Conservation (phyloP, 345 rosid genomes). For the Capsella bursapastoris region DNA sequence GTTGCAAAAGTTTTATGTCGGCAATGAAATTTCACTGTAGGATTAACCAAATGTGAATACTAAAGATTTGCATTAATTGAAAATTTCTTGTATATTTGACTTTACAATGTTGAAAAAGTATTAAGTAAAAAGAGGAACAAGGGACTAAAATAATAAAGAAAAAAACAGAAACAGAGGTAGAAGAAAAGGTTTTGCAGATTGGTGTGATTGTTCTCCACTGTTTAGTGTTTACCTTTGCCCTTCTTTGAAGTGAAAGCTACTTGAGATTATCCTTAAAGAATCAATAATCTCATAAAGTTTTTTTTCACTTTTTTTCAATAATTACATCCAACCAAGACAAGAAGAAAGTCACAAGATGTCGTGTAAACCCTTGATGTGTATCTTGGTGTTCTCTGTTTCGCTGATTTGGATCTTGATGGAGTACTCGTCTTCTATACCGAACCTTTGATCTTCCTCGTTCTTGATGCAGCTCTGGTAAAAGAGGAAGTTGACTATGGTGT, state of each 20-base stretch:
- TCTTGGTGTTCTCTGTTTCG: constrained; percentile 39
- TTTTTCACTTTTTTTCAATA: constrained; percentile 5
- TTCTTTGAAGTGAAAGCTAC: constrained; percentile 38
- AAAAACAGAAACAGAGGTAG: background rate
- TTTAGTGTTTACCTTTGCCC: constrained; percentile 23
- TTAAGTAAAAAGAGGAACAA: background rate
- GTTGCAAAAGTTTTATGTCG: constrained; percentile 30
- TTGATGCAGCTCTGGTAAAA: constrained; percentile 66
- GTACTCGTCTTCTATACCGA: constrained; percentile 42
- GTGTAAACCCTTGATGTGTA: constrained; percentile 32
- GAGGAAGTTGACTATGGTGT: constrained; percentile 57
- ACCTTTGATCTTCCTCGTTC: constrained; percentile 34
- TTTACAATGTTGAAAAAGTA: constrained; percentile 24
- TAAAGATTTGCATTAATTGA: constrained; percentile 24
- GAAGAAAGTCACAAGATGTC: constrained; percentile 42
- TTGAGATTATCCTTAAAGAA: constrained; percentile 36
- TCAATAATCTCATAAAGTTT: constrained; percentile 21
- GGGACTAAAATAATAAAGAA: constrained; percentile 2
- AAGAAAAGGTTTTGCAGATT: background rate
- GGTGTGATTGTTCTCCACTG: constrained; percentile 21
- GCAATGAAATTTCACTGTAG: constrained; percentile 34
- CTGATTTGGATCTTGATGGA: constrained; percentile 48
- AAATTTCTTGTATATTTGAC: constrained; percentile 31
- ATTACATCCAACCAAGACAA: constrained; percentile 25
- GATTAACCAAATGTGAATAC: constrained; percentile 41